These are phyloP conservation scores for Psilocybe azurescens DNA, from an alignment of 768 basidiomycete genomes.

Conservation along the genomic window DNA sequence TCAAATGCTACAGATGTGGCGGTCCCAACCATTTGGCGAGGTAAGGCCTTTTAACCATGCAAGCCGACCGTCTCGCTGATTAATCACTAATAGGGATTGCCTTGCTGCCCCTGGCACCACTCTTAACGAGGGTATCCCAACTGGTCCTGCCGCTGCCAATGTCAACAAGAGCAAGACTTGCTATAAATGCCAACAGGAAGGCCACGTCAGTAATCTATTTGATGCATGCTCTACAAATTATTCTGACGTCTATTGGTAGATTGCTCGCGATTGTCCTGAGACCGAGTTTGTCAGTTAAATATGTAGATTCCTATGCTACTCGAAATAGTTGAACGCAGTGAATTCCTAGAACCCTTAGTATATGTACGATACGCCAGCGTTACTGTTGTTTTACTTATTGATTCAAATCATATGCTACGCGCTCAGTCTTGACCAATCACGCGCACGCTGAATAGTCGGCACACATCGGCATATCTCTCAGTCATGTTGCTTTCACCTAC, in stretches of 20 bases:
- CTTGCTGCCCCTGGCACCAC: conserved; percentile 72
- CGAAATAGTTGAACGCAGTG: neutral
- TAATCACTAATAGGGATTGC: conserved; percentile 65
- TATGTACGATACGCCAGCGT: conserved; percentile 10
- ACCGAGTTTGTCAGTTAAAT: conserved; percentile 56
- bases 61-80: conserved; percentile 8
- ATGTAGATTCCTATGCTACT: neutral
- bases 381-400: neutral
- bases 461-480: neutral
- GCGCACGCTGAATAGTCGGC: too few species aligned
- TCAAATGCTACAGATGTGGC: conserved; percentile 91
- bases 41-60: conserved; percentile 38
- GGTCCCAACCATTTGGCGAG: conserved; percentile 88
- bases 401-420: neutral
- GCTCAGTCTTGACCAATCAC: too few species aligned
- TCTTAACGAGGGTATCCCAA: conserved; percentile 48
- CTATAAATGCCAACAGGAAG: conserved; percentile 88
- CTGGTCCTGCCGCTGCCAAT: conserved; percentile 46
- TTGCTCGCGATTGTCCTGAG: conserved; percentile 71
- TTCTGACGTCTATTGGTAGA: conserved; percentile 38
- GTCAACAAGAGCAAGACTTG: conserved; percentile 77
- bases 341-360: neutral
- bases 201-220: conserved; percentile 65
- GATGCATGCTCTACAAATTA: neutral
- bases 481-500: conserved; percentile 22